Percentiles rank a stretch among this genome's conserved stretches.
phyloP scores from a whole-genome alignment of 2,329 filamentous ascomycete genomes.

The Sporothrix sp. region DNA sequence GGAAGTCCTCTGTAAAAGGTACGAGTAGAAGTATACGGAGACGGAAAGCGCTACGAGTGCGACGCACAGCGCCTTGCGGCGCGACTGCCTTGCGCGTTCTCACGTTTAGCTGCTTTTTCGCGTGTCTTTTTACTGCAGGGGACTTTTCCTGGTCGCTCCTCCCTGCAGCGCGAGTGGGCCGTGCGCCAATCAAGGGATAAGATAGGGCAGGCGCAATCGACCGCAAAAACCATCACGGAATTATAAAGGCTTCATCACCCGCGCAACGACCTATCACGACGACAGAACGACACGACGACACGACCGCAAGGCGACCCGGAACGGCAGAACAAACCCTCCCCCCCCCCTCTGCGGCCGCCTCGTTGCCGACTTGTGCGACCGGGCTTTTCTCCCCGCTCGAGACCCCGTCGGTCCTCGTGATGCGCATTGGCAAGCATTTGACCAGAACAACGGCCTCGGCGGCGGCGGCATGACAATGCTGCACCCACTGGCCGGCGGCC shows the following conservation, averaged over 20 bases:
- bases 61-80: neutral
- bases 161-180: neutral
- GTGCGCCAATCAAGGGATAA: neutral
- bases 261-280: neutral
- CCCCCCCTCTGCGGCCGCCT: too few relatives aligned
- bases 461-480: constrained; percentile 28
- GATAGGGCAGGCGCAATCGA: neutral
- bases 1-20: too few relatives aligned
- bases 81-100: neutral
- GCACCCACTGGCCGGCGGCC: constrained; percentile 27
- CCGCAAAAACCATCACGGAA: neutral
- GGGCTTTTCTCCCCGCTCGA: neutral
- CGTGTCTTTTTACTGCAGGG: constrained; percentile 1
- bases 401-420: neutral
- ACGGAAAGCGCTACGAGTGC: neutral
- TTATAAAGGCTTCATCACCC: neutral
- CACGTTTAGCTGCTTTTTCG: neutral
- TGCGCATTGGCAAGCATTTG: neutral
- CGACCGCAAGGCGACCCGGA: neutral
- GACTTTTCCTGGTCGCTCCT: neutral
- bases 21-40: too few relatives aligned
- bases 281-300: neutral
- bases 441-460: neutral
- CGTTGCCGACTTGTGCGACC: too few relatives aligned
- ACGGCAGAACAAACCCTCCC: too few relatives aligned